Evolutionary conservation across 805 yeast genomes (phyloP).

Genomic region (Yamadazyma kitorensis): DNA sequence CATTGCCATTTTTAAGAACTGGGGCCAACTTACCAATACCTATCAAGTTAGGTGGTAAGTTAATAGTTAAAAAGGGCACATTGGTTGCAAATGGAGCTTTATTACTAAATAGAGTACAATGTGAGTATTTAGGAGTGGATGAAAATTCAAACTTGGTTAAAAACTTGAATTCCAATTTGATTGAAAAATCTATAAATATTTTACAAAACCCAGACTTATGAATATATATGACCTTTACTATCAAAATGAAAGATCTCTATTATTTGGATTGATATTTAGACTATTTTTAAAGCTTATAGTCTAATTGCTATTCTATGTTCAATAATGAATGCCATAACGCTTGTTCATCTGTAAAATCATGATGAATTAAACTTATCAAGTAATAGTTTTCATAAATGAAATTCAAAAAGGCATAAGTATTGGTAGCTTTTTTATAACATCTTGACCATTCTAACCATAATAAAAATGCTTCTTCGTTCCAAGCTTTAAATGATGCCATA

Average conservation of each 20-base stretch:
- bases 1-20: conserved; percentile 45
- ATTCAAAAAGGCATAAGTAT: conserved; percentile 60
- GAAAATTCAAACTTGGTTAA: conserved; percentile 21
- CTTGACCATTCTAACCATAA: conserved; percentile 93
- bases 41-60: conserved; percentile 54
- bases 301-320: conserved; percentile 16
- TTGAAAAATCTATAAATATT: conserved; percentile 36
- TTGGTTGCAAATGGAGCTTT: conserved; percentile 46
- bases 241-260: background rate
- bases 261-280: background rate
- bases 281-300: conserved; percentile 9
- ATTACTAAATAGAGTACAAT: conserved; percentile 29
- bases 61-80: conserved; percentile 50
- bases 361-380: conserved; percentile 84
- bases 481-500: conserved; percentile 87
- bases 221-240: conserved; percentile 12
- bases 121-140: conserved; percentile 31
- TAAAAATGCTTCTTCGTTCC: conserved; percentile 93
- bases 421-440: conserved; percentile 59
- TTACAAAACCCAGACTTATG: conserved; percentile 22
- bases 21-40: conserved; percentile 30
- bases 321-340: conserved; percentile 74
- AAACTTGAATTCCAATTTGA: conserved; percentile 32
- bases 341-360: conserved; percentile 69
- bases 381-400: conserved; percentile 60